Evolutionary conservation across 805 yeast genomes (phyloP).

Genomic region (Starmerella stellata): DNA sequence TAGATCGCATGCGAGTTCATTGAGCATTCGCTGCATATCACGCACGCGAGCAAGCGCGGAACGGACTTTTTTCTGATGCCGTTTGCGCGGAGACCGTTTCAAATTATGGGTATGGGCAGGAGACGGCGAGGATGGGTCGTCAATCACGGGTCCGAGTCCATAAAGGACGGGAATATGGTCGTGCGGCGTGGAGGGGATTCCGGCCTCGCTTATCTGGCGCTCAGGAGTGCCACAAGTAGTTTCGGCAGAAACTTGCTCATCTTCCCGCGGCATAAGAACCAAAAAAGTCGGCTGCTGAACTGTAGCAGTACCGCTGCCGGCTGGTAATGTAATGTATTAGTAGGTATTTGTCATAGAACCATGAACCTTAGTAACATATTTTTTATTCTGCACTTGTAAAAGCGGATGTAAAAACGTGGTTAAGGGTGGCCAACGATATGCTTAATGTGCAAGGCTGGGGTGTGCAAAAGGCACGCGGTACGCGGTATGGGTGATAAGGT

Average conservation of each 20-base stretch:
- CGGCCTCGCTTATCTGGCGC: conserved; percentile 2
- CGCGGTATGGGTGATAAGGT: no score
- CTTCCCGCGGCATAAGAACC: neutral
- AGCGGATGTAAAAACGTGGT: no score
- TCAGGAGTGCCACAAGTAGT: conserved; percentile 9
- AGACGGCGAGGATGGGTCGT: conserved; percentile 13
- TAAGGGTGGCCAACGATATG: no score
- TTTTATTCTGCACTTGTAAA: no score
- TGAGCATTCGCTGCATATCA: conserved; percentile 8
- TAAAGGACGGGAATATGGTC: conserved; percentile 4
- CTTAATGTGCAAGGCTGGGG: no score
- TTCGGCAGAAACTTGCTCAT: conserved; percentile 2
- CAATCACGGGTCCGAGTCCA: conserved; percentile 15
- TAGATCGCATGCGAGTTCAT: conserved; percentile 6
- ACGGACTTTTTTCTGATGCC: neutral
- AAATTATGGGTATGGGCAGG: conserved; percentile 1
- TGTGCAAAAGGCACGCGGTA: no score
- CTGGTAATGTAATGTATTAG: no score
- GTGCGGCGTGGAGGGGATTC: conserved; percentile 9
- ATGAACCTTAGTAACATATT: no score
- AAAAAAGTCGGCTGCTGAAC: no score
- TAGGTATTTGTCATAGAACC: no score
- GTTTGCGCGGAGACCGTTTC: neutral
- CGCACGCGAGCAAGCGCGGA: conserved; percentile 5
- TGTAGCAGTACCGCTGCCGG: no score